Evolutionary conservation across 2,329 filamentous ascomycete species (phyloP).

Genomic region (Pestalotiopsis sp.): DNA sequence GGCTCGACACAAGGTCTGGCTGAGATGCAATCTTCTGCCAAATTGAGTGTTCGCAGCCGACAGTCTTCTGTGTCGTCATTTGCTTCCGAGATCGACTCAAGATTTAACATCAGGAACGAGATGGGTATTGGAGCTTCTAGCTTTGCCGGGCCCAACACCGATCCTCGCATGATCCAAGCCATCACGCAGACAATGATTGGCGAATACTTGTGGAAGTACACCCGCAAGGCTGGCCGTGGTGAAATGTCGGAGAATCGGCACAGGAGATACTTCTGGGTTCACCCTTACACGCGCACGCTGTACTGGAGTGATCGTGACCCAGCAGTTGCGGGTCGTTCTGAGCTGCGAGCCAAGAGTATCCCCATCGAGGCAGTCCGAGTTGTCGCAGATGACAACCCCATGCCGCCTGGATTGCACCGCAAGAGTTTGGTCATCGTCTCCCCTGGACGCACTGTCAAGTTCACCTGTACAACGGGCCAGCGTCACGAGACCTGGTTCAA

Average conservation of each 20-base stretch:
- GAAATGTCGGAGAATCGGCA: conserved; percentile 90
- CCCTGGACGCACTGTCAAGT: conserved; percentile 86
- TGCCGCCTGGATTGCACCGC: conserved; percentile 90
- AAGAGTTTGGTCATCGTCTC: conserved; percentile 92
- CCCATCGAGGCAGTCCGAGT: conserved; percentile 91
- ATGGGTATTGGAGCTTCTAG: conserved; percentile 57
- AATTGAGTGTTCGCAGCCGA: conserved; percentile 49
- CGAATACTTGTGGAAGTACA: conserved; percentile 99
- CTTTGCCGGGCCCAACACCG: conserved; percentile 69
- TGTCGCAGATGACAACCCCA: conserved; percentile 91
- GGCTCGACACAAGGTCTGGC: conserved; percentile 49
- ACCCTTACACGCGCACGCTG: conserved; percentile 92
- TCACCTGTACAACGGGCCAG: conserved; percentile 91
- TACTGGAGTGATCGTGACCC: conserved; percentile 97
- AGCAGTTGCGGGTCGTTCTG: conserved; percentile 72
- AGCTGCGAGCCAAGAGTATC: conserved; percentile 84
- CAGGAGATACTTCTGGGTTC: conserved; percentile 97
- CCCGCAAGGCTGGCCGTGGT: conserved; percentile 86
- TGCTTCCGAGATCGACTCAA: conserved; percentile 86
- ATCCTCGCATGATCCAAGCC: conserved; percentile 97
- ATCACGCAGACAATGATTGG: conserved; percentile 99
- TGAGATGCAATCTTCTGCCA: conserved; percentile 52
- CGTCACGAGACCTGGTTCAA: conserved; percentile 99
- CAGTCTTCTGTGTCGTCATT: conserved; percentile 94
- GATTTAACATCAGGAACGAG: conserved; percentile 77